phyloP scores from a whole-genome alignment of 139 green algal genomes.

The Asterochloris sp. region DNA sequence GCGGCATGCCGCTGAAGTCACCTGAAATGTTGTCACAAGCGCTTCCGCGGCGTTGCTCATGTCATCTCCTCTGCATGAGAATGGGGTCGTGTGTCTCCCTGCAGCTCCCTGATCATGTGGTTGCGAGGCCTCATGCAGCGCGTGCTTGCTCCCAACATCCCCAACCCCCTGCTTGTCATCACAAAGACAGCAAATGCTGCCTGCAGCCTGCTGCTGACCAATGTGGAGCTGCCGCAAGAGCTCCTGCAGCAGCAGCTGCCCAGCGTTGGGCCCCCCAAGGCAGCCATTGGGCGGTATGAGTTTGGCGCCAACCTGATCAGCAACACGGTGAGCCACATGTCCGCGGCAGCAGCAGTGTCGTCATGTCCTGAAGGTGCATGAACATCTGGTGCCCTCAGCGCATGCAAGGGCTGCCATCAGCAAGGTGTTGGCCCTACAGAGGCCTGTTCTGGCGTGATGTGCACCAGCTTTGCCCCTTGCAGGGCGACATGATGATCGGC shows the following conservation, averaged over 20 bases:
- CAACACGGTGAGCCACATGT: slow-evolving; percentile 39
- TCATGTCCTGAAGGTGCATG: not conserved
- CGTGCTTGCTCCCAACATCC: no score
- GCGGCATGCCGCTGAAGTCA: no score
- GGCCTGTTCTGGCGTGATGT: not conserved
- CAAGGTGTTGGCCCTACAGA: not conserved
- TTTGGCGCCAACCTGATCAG: slow-evolving; percentile 97
- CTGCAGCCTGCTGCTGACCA: slow-evolving; percentile 90
- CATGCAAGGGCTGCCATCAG: not conserved
- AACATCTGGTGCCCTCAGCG: not conserved
- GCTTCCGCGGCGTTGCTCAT: no score
- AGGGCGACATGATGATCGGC: slow-evolving; percentile 78
- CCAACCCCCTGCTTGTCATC: no score
- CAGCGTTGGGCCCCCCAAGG: slow-evolving; percentile 72
- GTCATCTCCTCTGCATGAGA: no score
- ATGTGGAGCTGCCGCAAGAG: slow-evolving; percentile 54
- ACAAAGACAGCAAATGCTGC: not conserved
- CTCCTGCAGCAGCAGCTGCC: no score
- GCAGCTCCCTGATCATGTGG: no score
- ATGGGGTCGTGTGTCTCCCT: no score
- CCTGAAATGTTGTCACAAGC: no score
- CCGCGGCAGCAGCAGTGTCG: not conserved
- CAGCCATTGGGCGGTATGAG: slow-evolving; percentile 89
- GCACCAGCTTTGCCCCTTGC: not conserved
- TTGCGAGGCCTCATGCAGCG: no score